Conservation (phyloP, 371 early-diverging fungal species). For the Circinella minor region DNA sequence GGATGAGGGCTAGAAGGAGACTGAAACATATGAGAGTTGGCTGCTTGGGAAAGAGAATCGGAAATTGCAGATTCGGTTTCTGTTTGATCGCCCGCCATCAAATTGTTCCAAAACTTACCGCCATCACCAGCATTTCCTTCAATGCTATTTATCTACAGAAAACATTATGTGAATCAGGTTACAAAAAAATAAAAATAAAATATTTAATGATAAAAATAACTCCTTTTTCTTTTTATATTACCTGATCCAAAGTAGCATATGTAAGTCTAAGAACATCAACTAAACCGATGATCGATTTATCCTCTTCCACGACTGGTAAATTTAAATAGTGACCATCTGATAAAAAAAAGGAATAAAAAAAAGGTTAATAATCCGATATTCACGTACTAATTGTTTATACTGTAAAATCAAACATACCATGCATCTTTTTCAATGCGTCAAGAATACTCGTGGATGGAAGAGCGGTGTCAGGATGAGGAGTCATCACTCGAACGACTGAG, state of each 20-base stretch:
- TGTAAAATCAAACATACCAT: slow-evolving; percentile 57
- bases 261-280: slow-evolving; percentile 95
- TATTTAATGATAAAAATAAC: too few species aligned
- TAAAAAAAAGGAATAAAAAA: slow-evolving; percentile 6
- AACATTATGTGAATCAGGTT: not conserved
- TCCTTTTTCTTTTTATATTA: slow-evolving; percentile 15
- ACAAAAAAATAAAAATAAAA: not conserved
- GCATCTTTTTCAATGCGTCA: slow-evolving; percentile 95
- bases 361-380: too few species aligned
- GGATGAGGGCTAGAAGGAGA: slow-evolving; percentile 34
- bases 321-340: slow-evolving; percentile 96
- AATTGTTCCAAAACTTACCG: slow-evolving; percentile 19
- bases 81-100: slow-evolving; percentile 22
- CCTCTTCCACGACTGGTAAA: slow-evolving; percentile 89
- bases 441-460: slow-evolving; percentile 81
- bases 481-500: slow-evolving; percentile 97
- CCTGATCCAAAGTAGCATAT: slow-evolving; percentile 79
- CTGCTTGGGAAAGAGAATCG: slow-evolving; percentile 42
- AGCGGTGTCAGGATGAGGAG: slow-evolving; percentile 97
- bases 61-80: slow-evolving; percentile 60
- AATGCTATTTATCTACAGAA: slow-evolving; percentile 39
- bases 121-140: slow-evolving; percentile 45
- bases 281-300: slow-evolving; percentile 79
- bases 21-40: slow-evolving; percentile 35
- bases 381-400: too few species aligned